Base-by-base conservation (phyloP, 2,329 filamentous ascomycete genomes). In the Beauveria sp. region DNA sequence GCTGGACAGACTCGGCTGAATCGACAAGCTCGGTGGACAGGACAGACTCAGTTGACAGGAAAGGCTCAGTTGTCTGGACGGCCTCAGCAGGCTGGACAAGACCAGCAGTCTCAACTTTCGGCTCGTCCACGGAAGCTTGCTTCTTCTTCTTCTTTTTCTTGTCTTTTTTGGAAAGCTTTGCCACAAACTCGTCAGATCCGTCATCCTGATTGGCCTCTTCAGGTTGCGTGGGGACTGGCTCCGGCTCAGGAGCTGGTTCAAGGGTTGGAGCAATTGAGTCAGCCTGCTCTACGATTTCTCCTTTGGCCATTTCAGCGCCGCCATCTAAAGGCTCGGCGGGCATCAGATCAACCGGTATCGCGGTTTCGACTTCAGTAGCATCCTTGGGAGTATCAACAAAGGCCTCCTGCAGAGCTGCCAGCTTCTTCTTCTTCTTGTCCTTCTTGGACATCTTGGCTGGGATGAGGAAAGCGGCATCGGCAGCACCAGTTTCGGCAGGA, bases 381-480 rank as follows among this genome's bases (percentile, higher is more conserved):
- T 59, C 20, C 57, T 50, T 41, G 14, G 60, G 34, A 26, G 47
- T 20, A 5, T 52, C 53, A 10, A 18, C 28, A 24, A 24, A 3
- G 12, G 34, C 16, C 34, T 67, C 68, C 47, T 68, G 66, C 12
- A 67, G 55, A 22, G 61, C 65, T 8, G 64, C 60, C 62, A 67
- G 68, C 63, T 72, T 73, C 67, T 69, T 73, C 67, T 69, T 73
- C 55, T 70, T 73, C 61, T 70, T 74, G 2, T 72, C 70, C 61
- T 72, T 75, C 64, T 73, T 73, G 18, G 71, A 72, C 30, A 68
- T 47, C 55, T 70, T 73, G 5, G 63, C 63, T n/a, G 69, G 46
- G 28, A 57, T 54, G 20, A 59, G 18, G 22, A 34, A 40, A 18
- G 62, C 64, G 18, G 41, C 43, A 20, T 63, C 55, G 43, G 59